phyloP scores from a whole-genome alignment of 108 stramenopile genomes.

The Tribonema minus region DNA sequence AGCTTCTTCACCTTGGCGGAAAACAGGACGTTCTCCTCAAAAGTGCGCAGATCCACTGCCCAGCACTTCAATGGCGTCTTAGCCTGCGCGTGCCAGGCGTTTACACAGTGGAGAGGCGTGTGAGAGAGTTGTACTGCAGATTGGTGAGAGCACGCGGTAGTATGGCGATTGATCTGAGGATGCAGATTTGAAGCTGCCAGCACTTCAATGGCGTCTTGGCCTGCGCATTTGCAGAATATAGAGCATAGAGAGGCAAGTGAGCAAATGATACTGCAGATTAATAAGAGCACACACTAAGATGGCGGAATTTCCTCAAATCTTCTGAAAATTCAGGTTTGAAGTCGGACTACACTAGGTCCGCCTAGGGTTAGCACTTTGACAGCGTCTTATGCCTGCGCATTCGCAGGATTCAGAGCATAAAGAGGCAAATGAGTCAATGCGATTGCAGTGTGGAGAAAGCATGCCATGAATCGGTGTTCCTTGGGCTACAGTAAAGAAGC shows the following conservation, averaged over 20 bases:
- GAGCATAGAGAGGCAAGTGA: conserved; percentile 29
- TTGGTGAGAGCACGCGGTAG: background rate
- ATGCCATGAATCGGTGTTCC: too few species aligned
- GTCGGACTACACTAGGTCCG: too few species aligned
- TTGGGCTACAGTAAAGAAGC: too few species aligned
- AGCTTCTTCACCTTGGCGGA: background rate
- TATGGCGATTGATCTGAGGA: background rate
- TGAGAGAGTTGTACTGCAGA: conserved; percentile 8
- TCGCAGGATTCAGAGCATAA: too few species aligned
- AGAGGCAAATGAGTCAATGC: background rate
- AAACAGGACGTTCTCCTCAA: conserved; percentile 52
- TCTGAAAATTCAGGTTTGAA: too few species aligned
- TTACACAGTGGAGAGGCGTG: conserved; percentile 37
- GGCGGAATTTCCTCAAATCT: too few species aligned
- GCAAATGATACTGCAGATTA: conserved; percentile 2
- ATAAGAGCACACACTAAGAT: background rate
- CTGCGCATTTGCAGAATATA: too few species aligned
- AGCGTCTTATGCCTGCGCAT: conserved; percentile 4
- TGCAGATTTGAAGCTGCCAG: too few species aligned
- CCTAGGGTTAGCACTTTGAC: conserved; percentile 54
- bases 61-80: conserved; percentile 45
- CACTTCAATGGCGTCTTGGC: conserved; percentile 33
- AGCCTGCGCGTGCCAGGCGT: too few species aligned
- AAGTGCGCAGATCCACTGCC: conserved; percentile 51
- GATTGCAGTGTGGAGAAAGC: too few species aligned